These are phyloP conservation scores for Leptographium procerum DNA, from an alignment of 2,329 filamentous ascomycete genomes.

Conservation along the genomic window DNA sequence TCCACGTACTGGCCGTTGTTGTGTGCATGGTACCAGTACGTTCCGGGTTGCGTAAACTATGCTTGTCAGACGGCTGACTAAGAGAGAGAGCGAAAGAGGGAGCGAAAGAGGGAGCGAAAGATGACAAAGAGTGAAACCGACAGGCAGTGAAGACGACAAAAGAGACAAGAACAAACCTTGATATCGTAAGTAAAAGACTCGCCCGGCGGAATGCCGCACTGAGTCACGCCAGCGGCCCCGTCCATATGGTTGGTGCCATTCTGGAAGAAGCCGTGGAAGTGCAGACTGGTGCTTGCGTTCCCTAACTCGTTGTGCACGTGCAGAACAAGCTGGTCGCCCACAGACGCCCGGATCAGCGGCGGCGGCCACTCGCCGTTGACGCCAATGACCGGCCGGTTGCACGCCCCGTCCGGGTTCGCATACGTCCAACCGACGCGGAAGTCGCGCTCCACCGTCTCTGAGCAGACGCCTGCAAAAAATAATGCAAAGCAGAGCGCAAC, in stretches of 20 bases:
- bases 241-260: constrained; percentile 59
- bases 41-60: constrained; percentile 36
- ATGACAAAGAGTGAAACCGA: too few species aligned
- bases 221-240: constrained; percentile 52
- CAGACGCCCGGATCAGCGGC: constrained; percentile 49
- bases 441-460: constrained; percentile 41
- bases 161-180: constrained; percentile 30
- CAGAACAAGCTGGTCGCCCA: constrained; percentile 50
- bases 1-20: constrained; percentile 58
- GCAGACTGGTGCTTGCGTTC: constrained; percentile 51
- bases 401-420: constrained; percentile 58
- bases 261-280: constrained; percentile 62
- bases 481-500: background rate
- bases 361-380: constrained; percentile 69
- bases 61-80: background rate
- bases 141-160: too few species aligned
- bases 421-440: constrained; percentile 62
- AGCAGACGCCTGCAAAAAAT: background rate
- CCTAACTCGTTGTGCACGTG: constrained; percentile 48
- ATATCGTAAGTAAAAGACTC: constrained; percentile 58
- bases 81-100: background rate
- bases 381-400: constrained; percentile 54
- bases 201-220: constrained; percentile 55
- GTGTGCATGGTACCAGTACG: constrained; percentile 72
- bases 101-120: background rate